Evolutionary conservation across 768 basidiomycete species (phyloP).

Genomic region (Calvatia gigantea): DNA sequence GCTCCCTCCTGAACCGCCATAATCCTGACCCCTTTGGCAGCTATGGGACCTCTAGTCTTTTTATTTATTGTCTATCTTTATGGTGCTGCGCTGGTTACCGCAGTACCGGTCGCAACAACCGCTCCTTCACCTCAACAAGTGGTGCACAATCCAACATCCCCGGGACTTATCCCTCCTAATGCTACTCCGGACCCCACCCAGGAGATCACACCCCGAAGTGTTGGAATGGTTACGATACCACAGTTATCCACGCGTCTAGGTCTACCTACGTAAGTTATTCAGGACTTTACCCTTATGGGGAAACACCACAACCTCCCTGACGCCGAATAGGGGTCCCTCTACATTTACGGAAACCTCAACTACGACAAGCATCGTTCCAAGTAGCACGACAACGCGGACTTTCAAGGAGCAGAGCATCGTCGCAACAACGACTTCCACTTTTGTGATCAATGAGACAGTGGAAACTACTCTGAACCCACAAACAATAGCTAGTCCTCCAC

Average conservation of each 20-base stretch:
- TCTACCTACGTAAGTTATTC: not conserved
- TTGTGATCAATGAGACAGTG: not conserved
- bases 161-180: not conserved
- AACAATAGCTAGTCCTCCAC: not conserved
- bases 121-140: not conserved
- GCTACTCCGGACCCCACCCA: not conserved
- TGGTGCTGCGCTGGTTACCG: not conserved
- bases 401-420: not conserved
- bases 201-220: too few relatives aligned
- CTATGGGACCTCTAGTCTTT: not conserved
- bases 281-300: too few relatives aligned
- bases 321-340: not conserved
- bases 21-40: not conserved
- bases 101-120: not conserved
- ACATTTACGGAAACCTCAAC: not conserved
- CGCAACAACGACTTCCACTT: not conserved
- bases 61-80: not conserved
- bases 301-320: too few relatives aligned
- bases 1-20: not conserved
- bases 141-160: not conserved
- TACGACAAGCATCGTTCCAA: not conserved
- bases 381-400: constrained; percentile 6
- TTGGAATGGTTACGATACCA: too few relatives aligned
- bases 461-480: not conserved
- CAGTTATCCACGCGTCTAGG: not conserved